A percentile compares a stretch with the other conserved stretches of the same genome.
Conservation (phyloP, 768 basidiomycete genomes). For the Botryobasidium botryosum region DNA sequence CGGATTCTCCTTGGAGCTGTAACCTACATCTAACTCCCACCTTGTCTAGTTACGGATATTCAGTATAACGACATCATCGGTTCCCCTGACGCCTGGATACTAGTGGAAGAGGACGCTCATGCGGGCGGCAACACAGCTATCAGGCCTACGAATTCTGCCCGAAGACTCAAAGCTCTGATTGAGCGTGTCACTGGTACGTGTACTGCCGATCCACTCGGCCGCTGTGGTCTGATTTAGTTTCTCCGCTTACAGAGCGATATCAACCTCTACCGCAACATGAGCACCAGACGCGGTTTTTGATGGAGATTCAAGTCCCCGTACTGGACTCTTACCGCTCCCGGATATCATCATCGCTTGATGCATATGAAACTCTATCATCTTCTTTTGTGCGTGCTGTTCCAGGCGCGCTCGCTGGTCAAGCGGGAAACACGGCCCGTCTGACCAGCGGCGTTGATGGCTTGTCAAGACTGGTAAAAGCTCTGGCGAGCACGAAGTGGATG, state of each 20-base stretch:
- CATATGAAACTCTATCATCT: conserved; percentile 83
- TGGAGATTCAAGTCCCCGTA: conserved; percentile 69
- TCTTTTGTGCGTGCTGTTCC: conserved; percentile 82
- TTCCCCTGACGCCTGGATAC: conserved; percentile 69
- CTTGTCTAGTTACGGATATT: conserved; percentile 53
- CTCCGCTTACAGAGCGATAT: conserved; percentile 57
- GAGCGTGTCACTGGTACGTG: conserved; percentile 81
- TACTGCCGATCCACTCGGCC: background rate
- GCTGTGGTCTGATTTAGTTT: background rate
- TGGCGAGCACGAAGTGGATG: conserved; percentile 65
- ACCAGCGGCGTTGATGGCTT: conserved; percentile 76
- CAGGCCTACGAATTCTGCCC: conserved; percentile 66
- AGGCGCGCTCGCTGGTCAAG: conserved; percentile 56
- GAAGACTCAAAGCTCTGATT: conserved; percentile 66
- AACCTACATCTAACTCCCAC: background rate
- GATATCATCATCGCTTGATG: conserved; percentile 73
- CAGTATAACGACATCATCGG: conserved; percentile 77
- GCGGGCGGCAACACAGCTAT: conserved; percentile 25
- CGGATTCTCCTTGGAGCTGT: background rate
- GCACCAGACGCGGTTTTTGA: conserved; percentile 72
- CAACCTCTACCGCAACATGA: conserved; percentile 61
- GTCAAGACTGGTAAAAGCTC: conserved; percentile 69
- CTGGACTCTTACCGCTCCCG: conserved; percentile 61
- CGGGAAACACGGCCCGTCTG: conserved; percentile 44
- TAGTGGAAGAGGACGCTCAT: conserved; percentile 43